Conservation (phyloP, 2,329 filamentous ascomycete species). For the Pseudogymnoascus sp. region DNA sequence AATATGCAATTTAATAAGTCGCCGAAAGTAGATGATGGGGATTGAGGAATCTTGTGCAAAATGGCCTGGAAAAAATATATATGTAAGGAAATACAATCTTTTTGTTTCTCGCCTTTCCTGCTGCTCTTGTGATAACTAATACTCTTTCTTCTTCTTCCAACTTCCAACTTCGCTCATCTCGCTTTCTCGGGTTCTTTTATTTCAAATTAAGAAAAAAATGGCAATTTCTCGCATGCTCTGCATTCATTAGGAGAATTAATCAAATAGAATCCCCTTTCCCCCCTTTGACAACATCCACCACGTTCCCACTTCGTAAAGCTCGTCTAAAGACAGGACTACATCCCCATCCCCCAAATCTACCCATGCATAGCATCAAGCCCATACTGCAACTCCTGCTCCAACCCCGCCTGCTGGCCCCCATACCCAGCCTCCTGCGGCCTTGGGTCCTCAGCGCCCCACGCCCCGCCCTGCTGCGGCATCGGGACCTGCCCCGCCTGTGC, state of each 20-base stretch:
- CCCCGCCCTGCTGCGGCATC: slow-evolving; percentile 26
- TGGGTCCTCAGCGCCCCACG: slow-evolving; percentile 29
- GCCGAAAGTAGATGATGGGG: neutral
- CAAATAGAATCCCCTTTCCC: neutral
- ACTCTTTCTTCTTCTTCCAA: neutral
- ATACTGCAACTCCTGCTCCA: slow-evolving; percentile 30
- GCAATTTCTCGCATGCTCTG: slow-evolving; percentile 2
- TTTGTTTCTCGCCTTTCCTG: neutral
- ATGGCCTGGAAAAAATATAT: neutral
- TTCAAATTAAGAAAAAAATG: neutral
- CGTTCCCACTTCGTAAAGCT: neutral
- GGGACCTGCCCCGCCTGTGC: slow-evolving; percentile 23
- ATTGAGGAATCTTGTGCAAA: neutral
- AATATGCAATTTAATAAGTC: neutral
- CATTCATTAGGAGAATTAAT: slow-evolving; percentile 2
- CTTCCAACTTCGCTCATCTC: neutral
- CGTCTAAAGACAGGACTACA: neutral
- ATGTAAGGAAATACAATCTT: neutral
- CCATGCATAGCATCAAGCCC: slow-evolving; percentile 29
- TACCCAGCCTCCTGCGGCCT: slow-evolving; percentile 27
- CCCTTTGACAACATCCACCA: neutral
- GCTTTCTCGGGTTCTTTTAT: neutral
- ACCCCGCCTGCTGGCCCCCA: slow-evolving; percentile 19
- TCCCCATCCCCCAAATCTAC: slow-evolving; percentile 13
- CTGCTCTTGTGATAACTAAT: neutral